Evolutionary conservation across 2,329 filamentous ascomycete genomes (phyloP).

Genomic region (Cytospora chrysosperma): DNA sequence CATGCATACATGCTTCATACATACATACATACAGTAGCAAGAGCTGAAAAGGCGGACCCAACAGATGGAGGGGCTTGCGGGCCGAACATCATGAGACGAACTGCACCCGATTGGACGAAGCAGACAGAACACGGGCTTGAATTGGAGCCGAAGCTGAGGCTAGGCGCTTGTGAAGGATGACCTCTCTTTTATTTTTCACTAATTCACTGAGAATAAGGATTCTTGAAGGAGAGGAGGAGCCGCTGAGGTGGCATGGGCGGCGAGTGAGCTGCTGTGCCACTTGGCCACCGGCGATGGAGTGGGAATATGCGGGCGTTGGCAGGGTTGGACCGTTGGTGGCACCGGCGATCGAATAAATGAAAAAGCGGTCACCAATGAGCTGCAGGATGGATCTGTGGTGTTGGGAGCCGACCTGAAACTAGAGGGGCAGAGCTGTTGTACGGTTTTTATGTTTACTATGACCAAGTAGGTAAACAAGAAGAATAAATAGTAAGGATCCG

Average conservation of each 20-base stretch:
- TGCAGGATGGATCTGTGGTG: background rate
- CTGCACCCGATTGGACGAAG: background rate
- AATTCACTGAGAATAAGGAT: background rate
- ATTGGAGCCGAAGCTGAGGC: background rate
- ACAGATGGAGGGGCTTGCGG: background rate
- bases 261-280: constrained; percentile 12
- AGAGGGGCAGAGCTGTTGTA: too few relatives aligned
- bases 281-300: constrained; percentile 1
- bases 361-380: background rate
- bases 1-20: too few relatives aligned
- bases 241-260: background rate
- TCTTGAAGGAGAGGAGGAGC: background rate
- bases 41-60: background rate
- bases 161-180: background rate
- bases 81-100: background rate
- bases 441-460: too few relatives aligned
- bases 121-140: background rate
- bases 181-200: too few relatives aligned
- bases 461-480: too few relatives aligned
- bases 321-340: too few relatives aligned
- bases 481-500: too few relatives aligned
- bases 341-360: background rate
- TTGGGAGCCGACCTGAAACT: too few relatives aligned
- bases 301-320: background rate
- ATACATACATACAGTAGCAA: too few relatives aligned